Conservation (phyloP, 805 yeast species). For the Torulaspora gathmanii region DNA sequence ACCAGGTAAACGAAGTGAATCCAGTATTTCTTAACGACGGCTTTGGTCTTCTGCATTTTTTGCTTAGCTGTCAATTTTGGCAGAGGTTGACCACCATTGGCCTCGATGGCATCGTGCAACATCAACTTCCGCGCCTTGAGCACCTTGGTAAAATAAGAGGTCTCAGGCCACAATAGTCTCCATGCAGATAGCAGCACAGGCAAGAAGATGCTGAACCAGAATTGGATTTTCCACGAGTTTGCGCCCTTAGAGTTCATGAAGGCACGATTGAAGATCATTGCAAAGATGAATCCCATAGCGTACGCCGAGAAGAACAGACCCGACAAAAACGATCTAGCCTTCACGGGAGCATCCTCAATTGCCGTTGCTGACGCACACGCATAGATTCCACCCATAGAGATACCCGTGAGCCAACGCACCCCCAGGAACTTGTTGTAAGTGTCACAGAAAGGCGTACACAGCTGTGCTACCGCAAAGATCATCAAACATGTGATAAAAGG, state of each 20-base stretch:
- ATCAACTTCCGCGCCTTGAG: slow-evolving; percentile 26
- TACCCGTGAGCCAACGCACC: slow-evolving; percentile 60
- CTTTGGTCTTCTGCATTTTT: slow-evolving; percentile 32
- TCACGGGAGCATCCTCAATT: slow-evolving; percentile 57
- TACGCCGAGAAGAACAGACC: slow-evolving; percentile 57
- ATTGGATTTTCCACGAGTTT: slow-evolving; percentile 64
- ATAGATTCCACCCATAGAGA: slow-evolving; percentile 68
- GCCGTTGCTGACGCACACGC: slow-evolving; percentile 65
- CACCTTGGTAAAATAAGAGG: slow-evolving; percentile 44
- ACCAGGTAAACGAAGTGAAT: slow-evolving; percentile 53
- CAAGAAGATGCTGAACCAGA: slow-evolving; percentile 71
- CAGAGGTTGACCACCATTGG: slow-evolving; percentile 23
- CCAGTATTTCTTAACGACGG: slow-evolving; percentile 51
- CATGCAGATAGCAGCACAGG: slow-evolving; percentile 54
- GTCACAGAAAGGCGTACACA: slow-evolving; percentile 62
- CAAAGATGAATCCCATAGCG: slow-evolving; percentile 63
- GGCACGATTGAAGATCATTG: slow-evolving; percentile 62
- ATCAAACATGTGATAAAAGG: slow-evolving; percentile 52
- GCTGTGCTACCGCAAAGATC: slow-evolving; percentile 51
- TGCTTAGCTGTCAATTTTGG: slow-evolving; percentile 20
- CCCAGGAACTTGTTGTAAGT: slow-evolving; percentile 56
- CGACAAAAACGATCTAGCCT: slow-evolving; percentile 56
- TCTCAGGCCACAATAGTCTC: slow-evolving; percentile 58
- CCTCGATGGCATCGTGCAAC: slow-evolving; percentile 20
- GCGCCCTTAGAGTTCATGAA: slow-evolving; percentile 40